A percentile compares a stretch with the other conserved stretches of the same genome.
phyloP scores from a whole-genome alignment of 2,329 filamentous ascomycete genomes.

The Trichoderma sp. region DNA sequence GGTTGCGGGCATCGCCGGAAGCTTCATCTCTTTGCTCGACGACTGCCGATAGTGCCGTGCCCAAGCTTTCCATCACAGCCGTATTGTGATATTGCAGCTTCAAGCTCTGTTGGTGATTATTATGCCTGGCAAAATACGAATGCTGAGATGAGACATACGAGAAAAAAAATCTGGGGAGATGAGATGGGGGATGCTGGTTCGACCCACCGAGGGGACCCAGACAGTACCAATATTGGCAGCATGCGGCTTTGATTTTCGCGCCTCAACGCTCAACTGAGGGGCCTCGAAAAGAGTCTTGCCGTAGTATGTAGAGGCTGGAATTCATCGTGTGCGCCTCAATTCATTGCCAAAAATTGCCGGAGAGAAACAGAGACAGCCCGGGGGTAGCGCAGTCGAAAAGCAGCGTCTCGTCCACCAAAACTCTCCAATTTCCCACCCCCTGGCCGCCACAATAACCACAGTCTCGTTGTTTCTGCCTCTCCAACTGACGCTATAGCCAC shows the following conservation, averaged over 20 bases:
- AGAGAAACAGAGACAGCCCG: background rate
- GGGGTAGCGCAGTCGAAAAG: background rate
- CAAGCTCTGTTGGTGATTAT: background rate
- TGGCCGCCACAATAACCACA: conserved; percentile 3
- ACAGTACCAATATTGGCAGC: background rate
- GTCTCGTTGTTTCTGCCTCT: background rate
- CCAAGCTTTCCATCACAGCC: background rate
- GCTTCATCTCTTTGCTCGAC: background rate
- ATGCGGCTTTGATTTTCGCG: conserved; percentile 2
- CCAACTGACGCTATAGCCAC: conserved; percentile 1
- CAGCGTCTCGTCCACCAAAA: background rate
- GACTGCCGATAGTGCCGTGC: background rate
- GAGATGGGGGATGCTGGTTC: background rate
- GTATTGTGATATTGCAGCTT: background rate
- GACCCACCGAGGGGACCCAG: background rate
- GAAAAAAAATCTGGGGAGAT: conserved; percentile 3
- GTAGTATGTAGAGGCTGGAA: background rate
- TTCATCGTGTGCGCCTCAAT: background rate
- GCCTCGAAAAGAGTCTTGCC: background rate
- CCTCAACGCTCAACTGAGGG: background rate
- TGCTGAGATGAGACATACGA: conserved; percentile 16
- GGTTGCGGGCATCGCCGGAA: background rate
- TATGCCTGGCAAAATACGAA: background rate
- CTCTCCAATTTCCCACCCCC: conserved; percentile 2
- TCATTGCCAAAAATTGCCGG: background rate